Evolutionary conservation across 1,139 yeast species (phyloP).

Genomic region (Protomyces inundatus): DNA sequence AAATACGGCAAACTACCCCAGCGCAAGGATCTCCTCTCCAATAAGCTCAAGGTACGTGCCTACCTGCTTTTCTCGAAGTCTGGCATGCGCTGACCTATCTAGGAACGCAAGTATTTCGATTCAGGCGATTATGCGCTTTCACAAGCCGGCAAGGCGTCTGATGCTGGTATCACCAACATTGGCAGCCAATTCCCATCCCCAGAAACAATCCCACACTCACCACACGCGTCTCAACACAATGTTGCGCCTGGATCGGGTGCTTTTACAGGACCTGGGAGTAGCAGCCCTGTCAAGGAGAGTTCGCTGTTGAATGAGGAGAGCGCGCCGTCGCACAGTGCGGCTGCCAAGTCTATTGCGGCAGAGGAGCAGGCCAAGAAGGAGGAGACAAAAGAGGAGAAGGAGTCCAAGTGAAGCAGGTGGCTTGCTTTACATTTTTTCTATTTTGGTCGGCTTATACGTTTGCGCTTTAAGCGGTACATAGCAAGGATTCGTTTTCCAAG

Average conservation of each 20-base stretch:
- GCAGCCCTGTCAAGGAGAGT: constrained; percentile 34
- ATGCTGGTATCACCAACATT: constrained; percentile 38
- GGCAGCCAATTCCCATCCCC: constrained; percentile 46
- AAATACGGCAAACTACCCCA: constrained; percentile 88
- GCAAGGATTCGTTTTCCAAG: not conserved
- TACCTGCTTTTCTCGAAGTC: not conserved
- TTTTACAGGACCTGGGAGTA: constrained; percentile 9
- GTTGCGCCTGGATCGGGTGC: constrained; percentile 10
- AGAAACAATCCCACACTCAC: constrained; percentile 41
- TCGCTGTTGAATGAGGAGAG: constrained; percentile 30
- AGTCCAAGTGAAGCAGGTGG: not conserved
- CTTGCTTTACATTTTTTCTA: not conserved
- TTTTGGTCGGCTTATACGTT: not conserved
- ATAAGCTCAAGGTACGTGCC: constrained; percentile 46
- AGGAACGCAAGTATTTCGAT: constrained; percentile 90
- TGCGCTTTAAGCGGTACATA: not conserved
- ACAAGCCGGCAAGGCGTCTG: constrained; percentile 51
- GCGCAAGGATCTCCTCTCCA: constrained; percentile 71
- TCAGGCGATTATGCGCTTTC: constrained; percentile 97
- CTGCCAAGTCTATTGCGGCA: constrained; percentile 15
- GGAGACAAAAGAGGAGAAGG: not conserved
- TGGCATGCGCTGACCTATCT: constrained; percentile 39
- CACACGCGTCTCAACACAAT: constrained; percentile 3
- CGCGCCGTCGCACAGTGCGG: constrained; percentile 18
- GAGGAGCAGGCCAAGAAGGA: not conserved